These are phyloP conservation scores for Cadophora luteo-olivacea DNA, from an alignment of 2,329 filamentous ascomycete genomes.

Conservation along the genomic window DNA sequence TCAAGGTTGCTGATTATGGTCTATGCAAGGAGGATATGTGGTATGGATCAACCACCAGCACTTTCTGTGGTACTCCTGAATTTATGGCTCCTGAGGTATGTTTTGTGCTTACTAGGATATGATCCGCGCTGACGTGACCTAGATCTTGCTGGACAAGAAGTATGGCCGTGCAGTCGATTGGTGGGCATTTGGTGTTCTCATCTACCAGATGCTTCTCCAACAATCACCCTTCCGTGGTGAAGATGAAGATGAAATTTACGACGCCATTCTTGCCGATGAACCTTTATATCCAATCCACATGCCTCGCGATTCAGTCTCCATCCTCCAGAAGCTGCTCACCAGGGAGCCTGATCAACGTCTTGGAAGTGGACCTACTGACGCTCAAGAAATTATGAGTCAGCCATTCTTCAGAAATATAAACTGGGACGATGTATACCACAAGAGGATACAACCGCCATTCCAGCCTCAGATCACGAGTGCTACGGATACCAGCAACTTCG, in stretches of 20 bases:
- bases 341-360: slow-evolving; percentile 92
- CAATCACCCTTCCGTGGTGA: slow-evolving; percentile 99
- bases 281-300: slow-evolving; percentile 98
- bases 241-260: slow-evolving; percentile 99
- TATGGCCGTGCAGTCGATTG: slow-evolving; percentile 97
- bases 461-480: slow-evolving; percentile 86
- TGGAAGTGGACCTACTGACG: slow-evolving; percentile 93
- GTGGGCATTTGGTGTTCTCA: slow-evolving; percentile 99
- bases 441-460: slow-evolving; percentile 89
- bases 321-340: slow-evolving; percentile 95
- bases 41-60: slow-evolving; percentile 96
- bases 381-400: slow-evolving; percentile 98
- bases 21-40: slow-evolving; percentile 99
- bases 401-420: slow-evolving; percentile 98
- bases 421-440: slow-evolving; percentile 99
- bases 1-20: slow-evolving; percentile 98
- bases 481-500: slow-evolving; percentile 99
- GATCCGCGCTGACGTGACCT: slow-evolving; percentile 40
- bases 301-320: slow-evolving; percentile 96
- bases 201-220: slow-evolving; percentile 99
- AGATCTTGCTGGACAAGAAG: slow-evolving; percentile 98
- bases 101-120: slow-evolving; percentile 24
- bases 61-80: slow-evolving; percentile 98
- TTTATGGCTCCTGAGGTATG: slow-evolving; percentile 98
- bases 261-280: slow-evolving; percentile 96